phyloP scores from a whole-genome alignment of 78 protist species.

The Andalucia godoyi region DNA sequence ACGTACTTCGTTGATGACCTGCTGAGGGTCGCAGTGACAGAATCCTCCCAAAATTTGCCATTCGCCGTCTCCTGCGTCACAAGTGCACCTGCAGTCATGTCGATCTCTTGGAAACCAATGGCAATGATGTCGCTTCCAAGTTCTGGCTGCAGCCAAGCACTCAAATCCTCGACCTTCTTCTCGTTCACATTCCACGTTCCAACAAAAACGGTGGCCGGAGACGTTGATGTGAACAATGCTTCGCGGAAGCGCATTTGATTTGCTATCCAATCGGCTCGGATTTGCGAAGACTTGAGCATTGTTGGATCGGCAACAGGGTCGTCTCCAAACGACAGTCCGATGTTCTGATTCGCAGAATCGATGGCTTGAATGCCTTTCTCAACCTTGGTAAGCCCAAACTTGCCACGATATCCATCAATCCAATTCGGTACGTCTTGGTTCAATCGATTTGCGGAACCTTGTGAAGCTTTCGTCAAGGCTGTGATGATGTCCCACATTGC shows the following conservation, averaged over 20 bases:
- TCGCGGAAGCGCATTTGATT: background rate
- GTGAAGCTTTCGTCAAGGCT: background rate
- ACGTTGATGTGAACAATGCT: background rate
- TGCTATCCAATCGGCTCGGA: background rate
- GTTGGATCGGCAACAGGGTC: too few species aligned
- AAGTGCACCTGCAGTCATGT: constrained; percentile 21
- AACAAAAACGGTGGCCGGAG: background rate
- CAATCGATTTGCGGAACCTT: too few species aligned
- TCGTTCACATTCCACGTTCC: constrained; percentile 5
- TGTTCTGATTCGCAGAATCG: too few species aligned
- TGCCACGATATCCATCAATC: too few species aligned
- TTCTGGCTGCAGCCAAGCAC: background rate
- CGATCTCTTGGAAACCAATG: constrained; percentile 16
- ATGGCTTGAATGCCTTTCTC: too few species aligned
- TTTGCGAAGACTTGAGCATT: too few species aligned
- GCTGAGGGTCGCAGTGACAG: background rate
- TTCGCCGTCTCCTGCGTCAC: constrained; percentile 13
- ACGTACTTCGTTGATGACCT: background rate
- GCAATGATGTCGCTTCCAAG: constrained; percentile 3
- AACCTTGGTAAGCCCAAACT: too few species aligned
- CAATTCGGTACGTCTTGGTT: too few species aligned
- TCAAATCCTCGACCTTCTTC: background rate
- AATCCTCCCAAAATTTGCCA: background rate
- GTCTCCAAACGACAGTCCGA: too few species aligned
- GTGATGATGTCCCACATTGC: background rate